Percentiles rank a stretch among this genome's conserved stretches.
These are phyloP conservation scores for Pulveroboletus ravenelii DNA, from an alignment of 768 basidiomycete species.

Conservation along the genomic window DNA sequence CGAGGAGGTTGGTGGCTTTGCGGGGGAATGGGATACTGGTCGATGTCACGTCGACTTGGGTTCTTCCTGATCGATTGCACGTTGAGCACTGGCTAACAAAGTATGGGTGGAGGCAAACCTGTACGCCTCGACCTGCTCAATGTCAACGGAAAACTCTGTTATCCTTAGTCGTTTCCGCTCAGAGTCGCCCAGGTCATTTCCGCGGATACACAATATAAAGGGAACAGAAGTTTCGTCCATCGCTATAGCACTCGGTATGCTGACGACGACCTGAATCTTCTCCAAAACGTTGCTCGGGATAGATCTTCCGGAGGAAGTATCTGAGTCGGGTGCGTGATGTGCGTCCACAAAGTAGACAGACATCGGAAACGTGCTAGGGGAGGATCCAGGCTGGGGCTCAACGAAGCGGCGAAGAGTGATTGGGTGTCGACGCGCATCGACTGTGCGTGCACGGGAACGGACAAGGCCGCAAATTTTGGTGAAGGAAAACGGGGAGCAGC, in stretches of 20 bases:
- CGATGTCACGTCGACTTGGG: slow-evolving; percentile 38
- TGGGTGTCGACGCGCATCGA: slow-evolving; percentile 35
- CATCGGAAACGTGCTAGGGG: slow-evolving; percentile 27
- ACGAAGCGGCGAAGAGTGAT: slow-evolving; percentile 55
- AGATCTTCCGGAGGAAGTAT: slow-evolving; percentile 9
- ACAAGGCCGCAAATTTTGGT: slow-evolving; percentile 54
- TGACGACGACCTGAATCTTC: slow-evolving; percentile 60
- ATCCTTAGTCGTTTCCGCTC: slow-evolving; percentile 55
- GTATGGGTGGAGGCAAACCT: slow-evolving; percentile 41
- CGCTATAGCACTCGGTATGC: slow-evolving; percentile 52
- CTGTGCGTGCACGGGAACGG: slow-evolving; percentile 39
- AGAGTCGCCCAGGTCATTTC: slow-evolving; percentile 43
- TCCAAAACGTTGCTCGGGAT: slow-evolving; percentile 54
- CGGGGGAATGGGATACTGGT: slow-evolving; percentile 54
- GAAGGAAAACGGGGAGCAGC: slow-evolving; percentile 41
- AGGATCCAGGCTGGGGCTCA: slow-evolving; percentile 35
- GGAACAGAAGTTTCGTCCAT: slow-evolving; percentile 46
- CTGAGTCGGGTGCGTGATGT: slow-evolving; percentile 16
- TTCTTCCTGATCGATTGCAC: slow-evolving; percentile 32
- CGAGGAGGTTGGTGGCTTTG: slow-evolving; percentile 58
- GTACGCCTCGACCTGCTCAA: slow-evolving; percentile 63
- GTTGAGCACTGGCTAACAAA: slow-evolving; percentile 6
- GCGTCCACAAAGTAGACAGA: slow-evolving; percentile 45
- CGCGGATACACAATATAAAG: slow-evolving; percentile 56
- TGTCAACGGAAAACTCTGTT: slow-evolving; percentile 48